A percentile compares a stretch with the other conserved stretches of the same genome.
phyloP scores from a whole-genome alignment of 1,139 yeast genomes.

The Nakaseomyces kungkrabaensis region DNA sequence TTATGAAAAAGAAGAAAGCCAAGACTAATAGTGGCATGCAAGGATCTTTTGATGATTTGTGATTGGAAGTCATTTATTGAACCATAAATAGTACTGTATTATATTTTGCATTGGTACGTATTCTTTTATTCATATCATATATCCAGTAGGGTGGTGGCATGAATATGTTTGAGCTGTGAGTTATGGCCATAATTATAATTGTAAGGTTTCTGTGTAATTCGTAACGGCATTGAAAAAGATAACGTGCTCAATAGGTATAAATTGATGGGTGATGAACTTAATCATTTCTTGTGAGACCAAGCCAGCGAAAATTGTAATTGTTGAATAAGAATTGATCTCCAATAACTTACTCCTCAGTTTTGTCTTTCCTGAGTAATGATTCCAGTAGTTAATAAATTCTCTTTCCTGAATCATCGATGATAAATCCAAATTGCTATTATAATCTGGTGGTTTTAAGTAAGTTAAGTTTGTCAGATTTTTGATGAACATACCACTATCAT shows the following conservation, averaged over 20 bases:
- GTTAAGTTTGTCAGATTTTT: neutral
- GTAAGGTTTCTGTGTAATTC: neutral
- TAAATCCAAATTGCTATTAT: neutral
- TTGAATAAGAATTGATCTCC: conserved; percentile 8
- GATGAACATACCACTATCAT: neutral
- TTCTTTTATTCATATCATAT: too few species aligned
- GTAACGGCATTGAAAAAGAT: conserved; percentile 57
- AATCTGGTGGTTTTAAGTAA: neutral
- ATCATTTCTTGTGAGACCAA: conserved; percentile 67
- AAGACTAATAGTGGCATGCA: conserved; percentile 32
- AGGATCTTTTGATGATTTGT: conserved; percentile 68
- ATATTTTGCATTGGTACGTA: neutral
- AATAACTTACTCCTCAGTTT: neutral
- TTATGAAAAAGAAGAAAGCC: conserved; percentile 37
- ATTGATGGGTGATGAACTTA: conserved; percentile 61
- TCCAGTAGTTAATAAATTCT: neutral
- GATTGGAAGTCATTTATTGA: conserved; percentile 9
- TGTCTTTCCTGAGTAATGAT: neutral
- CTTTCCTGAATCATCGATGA: neutral
- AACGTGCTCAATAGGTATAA: conserved; percentile 58
- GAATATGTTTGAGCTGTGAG: too few species aligned
- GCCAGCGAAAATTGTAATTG: conserved; percentile 59
- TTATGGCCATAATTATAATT: neutral
- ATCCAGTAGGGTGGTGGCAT: too few species aligned
- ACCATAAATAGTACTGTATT: neutral